Evolutionary conservation across 2,329 filamentous ascomycete species (phyloP).

Genomic region (Penicillium sclerotigenum): DNA sequence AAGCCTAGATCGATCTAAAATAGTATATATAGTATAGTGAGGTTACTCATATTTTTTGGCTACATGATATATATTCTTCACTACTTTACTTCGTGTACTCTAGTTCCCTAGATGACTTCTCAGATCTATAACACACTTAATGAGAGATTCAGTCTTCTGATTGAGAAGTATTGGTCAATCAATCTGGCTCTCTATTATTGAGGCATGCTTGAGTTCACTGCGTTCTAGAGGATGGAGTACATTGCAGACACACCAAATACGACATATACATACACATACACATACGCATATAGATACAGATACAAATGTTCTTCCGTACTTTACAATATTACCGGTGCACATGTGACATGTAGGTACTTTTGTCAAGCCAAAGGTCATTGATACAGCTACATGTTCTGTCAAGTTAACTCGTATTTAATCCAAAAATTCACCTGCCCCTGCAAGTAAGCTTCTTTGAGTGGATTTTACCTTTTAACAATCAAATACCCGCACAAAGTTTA

Average conservation of each 20-base stretch:
- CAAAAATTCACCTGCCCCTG: neutral
- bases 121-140: neutral
- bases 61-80: neutral
- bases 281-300: too few species aligned
- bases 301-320: neutral
- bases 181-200: neutral
- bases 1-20: too few species aligned
- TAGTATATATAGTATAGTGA: too few species aligned
- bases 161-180: neutral
- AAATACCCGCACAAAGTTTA: neutral
- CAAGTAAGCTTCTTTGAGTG: neutral
- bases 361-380: neutral
- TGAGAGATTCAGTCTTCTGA: too few species aligned
- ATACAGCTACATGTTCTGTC: neutral
- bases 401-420: neutral
- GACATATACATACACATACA: too few species aligned
- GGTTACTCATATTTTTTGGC: neutral
- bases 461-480: neutral
- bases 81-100: neutral
- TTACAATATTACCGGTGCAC: neutral
- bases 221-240: too few species aligned
- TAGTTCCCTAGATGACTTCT: neutral
- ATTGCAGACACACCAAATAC: neutral
- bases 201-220: too few species aligned
- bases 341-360: neutral